Evolutionary conservation across 1,139 yeast species (phyloP).

Genomic region (Nadsonia starkeyi-henricii): DNA sequence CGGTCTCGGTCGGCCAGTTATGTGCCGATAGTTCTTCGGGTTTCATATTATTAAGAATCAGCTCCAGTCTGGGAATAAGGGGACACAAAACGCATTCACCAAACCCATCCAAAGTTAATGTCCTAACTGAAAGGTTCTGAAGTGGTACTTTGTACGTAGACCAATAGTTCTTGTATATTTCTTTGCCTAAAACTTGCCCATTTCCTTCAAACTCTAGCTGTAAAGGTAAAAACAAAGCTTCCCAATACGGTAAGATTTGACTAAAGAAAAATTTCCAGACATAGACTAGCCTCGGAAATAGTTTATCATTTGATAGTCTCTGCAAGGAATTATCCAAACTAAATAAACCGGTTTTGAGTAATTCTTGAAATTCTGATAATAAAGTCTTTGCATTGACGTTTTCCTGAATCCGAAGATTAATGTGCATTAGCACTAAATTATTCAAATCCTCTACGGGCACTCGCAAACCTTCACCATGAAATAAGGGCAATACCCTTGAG

Average conservation of each 20-base stretch:
- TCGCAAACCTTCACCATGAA: slow-evolving; percentile 33
- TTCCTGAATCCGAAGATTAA: slow-evolving; percentile 29
- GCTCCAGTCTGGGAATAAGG: slow-evolving; percentile 29
- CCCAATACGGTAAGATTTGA: slow-evolving; percentile 40
- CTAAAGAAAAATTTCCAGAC: slow-evolving; percentile 44
- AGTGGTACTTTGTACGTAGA: slow-evolving; percentile 19
- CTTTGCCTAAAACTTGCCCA: slow-evolving; percentile 22
- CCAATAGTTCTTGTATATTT: slow-evolving; percentile 28
- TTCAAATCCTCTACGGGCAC: slow-evolving; percentile 46
- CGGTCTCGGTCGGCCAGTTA: not conserved
- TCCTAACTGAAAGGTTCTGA: slow-evolving; percentile 21
- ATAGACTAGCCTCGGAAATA: slow-evolving; percentile 22
- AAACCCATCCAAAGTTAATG: slow-evolving; percentile 21
- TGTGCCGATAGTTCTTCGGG: slow-evolving; percentile 1
- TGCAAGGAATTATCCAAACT: slow-evolving; percentile 26
- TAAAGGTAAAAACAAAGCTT: slow-evolving; percentile 46
- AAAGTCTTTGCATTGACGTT: slow-evolving; percentile 28
- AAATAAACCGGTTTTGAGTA: slow-evolving; percentile 31
- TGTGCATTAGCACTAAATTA: slow-evolving; percentile 33
- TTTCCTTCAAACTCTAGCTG: slow-evolving; percentile 35
- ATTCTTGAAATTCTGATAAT: slow-evolving; percentile 32
- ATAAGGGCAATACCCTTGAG: slow-evolving; percentile 32
- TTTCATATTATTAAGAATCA: slow-evolving; percentile 2
- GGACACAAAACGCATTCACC: slow-evolving; percentile 26
- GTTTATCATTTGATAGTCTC: slow-evolving; percentile 14